Base-by-base conservation (phyloP, 1,284 basidiomycete genomes). In the Papiliotrema nemorosa region DNA sequence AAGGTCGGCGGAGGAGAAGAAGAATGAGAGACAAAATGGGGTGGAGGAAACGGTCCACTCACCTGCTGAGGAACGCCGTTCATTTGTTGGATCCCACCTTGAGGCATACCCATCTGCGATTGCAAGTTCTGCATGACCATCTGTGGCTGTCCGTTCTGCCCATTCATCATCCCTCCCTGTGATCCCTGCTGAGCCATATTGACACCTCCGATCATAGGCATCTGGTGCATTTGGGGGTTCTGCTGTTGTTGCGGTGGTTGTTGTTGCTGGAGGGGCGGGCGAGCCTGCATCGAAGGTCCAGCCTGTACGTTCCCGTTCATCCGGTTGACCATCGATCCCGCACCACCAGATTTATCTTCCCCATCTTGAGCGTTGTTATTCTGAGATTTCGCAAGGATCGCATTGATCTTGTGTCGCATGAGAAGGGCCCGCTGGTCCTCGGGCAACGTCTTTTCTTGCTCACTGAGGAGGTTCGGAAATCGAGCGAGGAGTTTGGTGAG, bases 361-460 rank as follows among this genome's bases (percentile, higher is more conserved):
- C n/a, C 29, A 31, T 14, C 14, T 31, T 7, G 29, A 31, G 29
- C 14, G 29, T 7, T 7, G 7, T 7, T 14, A 2, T 20, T 25
- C 26, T 43, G 20, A 42, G 41, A n/a, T 12, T 40, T 27, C 37
- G 22, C 41, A 48, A 62, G 52, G 13, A 53, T 22, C 14, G 25
- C 45, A 2, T 43, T 41, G 52, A 62, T 52, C 47, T 54, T 59
- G 12, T 39, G 35, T 13, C 49, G 29, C 18, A 63, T 45, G 12
- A 62, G 25, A 20, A 54, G 49, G 20, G 51, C 49, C 25, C 53
- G 39, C 40, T 56, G 52, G 13, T 58, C 53, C 3, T 60, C 57
- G 3, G 69, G 66, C 12, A 71, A 46, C 20, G 50, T 42, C 39
- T 50, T 53, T 50, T 71, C 69, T 9, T 50, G 57, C 1, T 61